Percentiles rank a stretch among this genome's conserved stretches.
Evolutionary conservation across 2,329 filamentous ascomycete genomes (phyloP).

Genomic region (Aspergillus pseudoterreus): DNA sequence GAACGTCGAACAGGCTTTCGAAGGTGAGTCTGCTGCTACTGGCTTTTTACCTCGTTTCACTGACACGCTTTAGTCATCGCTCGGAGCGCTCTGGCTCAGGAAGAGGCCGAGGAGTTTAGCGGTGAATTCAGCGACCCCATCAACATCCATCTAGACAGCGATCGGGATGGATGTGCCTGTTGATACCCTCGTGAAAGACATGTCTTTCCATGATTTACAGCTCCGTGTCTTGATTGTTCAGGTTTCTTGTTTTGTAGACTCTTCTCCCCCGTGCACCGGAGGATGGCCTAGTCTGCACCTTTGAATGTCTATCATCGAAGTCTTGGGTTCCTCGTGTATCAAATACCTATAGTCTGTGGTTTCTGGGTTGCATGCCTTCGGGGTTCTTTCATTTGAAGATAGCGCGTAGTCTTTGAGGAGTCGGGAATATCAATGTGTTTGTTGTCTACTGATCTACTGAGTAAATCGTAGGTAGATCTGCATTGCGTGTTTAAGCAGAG

Average conservation of each 20-base stretch:
- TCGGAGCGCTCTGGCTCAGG: constrained; percentile 88
- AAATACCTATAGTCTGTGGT: constrained; percentile 9
- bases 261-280: background rate
- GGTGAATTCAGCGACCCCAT: constrained; percentile 97
- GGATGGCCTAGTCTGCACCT: constrained; percentile 6
- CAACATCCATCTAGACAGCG: constrained; percentile 94
- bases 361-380: constrained; percentile 14
- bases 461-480: background rate
- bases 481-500: background rate
- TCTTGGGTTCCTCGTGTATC: constrained; percentile 13
- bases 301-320: constrained; percentile 13
- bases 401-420: constrained; percentile 20
- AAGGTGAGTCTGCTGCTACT: constrained; percentile 48
- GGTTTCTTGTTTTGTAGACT: constrained; percentile 14
- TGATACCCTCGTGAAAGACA: constrained; percentile 46
- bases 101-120: constrained; percentile 96
- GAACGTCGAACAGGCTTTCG: constrained; percentile 89
- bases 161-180: constrained; percentile 89
- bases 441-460: background rate
- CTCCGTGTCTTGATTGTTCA: constrained; percentile 16
- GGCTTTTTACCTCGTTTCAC: background rate
- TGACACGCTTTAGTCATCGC: constrained; percentile 69
- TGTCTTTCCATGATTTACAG: constrained; percentile 18
- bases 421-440: constrained; percentile 18
- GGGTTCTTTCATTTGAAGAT: constrained; percentile 7